A percentile compares a stretch with the other conserved stretches of the same genome.
phyloP scores from a whole-genome alignment of 2,329 filamentous ascomycete genomes.

The Fusarium transvaalense region DNA sequence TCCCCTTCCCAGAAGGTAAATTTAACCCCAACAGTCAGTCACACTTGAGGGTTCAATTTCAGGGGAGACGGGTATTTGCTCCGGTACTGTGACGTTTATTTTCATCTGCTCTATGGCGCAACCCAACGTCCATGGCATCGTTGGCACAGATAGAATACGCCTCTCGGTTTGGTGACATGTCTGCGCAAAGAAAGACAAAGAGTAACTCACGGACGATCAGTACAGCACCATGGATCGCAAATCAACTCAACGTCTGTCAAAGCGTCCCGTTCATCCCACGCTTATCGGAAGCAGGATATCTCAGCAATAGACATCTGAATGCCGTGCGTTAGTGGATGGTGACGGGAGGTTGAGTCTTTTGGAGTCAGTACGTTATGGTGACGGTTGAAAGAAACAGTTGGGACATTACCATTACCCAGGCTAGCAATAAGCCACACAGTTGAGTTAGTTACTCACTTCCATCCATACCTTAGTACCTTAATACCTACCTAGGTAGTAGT shows the following conservation, averaged over 20 bases:
- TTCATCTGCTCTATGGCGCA: neutral
- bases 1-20: neutral
- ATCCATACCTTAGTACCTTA: too few species aligned
- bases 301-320: conserved; percentile 1
- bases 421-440: conserved; percentile 19
- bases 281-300: conserved; percentile 18
- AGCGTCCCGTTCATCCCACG: conserved; percentile 26
- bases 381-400: conserved; percentile 8
- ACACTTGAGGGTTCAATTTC: neutral
- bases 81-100: conserved; percentile 1
- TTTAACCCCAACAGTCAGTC: conserved; percentile 13
- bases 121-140: neutral
- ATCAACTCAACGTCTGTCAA: conserved; percentile 26
- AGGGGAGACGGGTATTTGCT: neutral
- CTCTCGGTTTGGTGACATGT: conserved; percentile 9
- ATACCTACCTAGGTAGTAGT: too few species aligned
- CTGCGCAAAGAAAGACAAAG: neutral
- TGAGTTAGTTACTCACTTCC: too few species aligned
- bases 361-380: neutral
- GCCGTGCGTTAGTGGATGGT: conserved; percentile 20
- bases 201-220: conserved; percentile 16
- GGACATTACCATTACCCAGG: too few species aligned
- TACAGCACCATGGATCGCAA: conserved; percentile 20
- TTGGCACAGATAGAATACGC: conserved; percentile 2
- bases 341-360: conserved; percentile 26